phyloP scores from a whole-genome alignment of 2,329 filamentous ascomycete genomes.

The Metarhizium sp. region DNA sequence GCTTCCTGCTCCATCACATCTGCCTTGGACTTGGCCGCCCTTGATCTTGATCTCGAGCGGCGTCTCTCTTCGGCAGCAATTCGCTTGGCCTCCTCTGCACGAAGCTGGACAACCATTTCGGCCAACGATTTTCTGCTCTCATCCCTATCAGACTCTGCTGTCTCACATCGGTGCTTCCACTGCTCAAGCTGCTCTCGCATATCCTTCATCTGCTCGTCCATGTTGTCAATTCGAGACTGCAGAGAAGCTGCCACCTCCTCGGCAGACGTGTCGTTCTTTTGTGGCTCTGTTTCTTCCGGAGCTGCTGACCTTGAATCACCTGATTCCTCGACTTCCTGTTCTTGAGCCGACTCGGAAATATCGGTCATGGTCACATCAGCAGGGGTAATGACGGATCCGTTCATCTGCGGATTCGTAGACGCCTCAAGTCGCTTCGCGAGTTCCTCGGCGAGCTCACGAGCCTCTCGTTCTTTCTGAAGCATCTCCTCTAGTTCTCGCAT shows the following conservation, averaged over 20 bases:
- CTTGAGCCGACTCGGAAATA: conserved; percentile 10
- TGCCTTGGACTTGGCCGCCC: conserved; percentile 3
- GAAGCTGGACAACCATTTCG: conserved; percentile 80
- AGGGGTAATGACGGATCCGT: conserved; percentile 16
- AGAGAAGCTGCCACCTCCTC: conserved; percentile 20
- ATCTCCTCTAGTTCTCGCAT: conserved; percentile 70
- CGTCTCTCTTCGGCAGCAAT: conserved; percentile 32
- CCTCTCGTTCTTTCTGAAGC: conserved; percentile 69
- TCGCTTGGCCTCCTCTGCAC: conserved; percentile 51
- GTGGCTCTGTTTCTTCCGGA: background rate
- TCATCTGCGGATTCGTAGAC: conserved; percentile 27
- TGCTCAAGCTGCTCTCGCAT: conserved; percentile 72
- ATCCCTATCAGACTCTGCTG: conserved; percentile 68
- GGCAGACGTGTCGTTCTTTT: conserved; percentile 1
- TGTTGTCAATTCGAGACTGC: conserved; percentile 64
- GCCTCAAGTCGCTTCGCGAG: conserved; percentile 62
- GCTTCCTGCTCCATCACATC: background rate
- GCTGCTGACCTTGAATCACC: background rate
- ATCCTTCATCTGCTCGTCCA: conserved; percentile 71
- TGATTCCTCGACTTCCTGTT: background rate
- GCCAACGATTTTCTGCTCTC: conserved; percentile 65
- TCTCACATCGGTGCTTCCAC: conserved; percentile 70
- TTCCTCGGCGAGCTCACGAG: conserved; percentile 77
- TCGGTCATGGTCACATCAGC: conserved; percentile 14
- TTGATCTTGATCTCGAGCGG: conserved; percentile 24